phyloP scores from a whole-genome alignment of 768 basidiomycete species.

The Serpula lacrymans region DNA sequence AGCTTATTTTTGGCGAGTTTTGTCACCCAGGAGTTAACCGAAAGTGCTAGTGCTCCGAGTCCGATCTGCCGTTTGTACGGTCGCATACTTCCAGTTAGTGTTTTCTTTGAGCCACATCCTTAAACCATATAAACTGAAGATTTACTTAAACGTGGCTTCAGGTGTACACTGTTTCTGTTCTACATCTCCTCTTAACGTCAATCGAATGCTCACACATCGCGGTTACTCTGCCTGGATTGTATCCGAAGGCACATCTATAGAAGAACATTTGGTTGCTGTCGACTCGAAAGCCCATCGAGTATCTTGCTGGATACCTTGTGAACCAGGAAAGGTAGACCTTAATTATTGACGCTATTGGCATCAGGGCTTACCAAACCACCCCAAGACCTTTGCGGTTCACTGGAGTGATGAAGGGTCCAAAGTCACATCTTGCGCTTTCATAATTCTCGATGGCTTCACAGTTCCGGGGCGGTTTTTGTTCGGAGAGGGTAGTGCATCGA shows the following conservation, averaged over 20 bases:
- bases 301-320: conserved; percentile 69
- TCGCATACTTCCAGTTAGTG: too few species aligned
- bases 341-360: not conserved
- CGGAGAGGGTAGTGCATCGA: conserved; percentile 52
- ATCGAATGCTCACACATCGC: conserved; percentile 56
- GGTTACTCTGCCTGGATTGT: conserved; percentile 72
- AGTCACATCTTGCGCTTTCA: conserved; percentile 54
- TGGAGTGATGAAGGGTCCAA: conserved; percentile 61
- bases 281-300: conserved; percentile 43
- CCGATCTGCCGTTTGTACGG: too few species aligned
- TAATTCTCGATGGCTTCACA: conserved; percentile 60
- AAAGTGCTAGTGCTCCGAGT: too few species aligned
- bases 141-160: too few species aligned
- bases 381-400: conserved; percentile 54
- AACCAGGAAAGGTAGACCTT: conserved; percentile 48
- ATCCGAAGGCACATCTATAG: conserved; percentile 44
- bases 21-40: too few species aligned
- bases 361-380: not conserved
- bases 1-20: too few species aligned
- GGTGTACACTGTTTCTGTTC: too few species aligned
- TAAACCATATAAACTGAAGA: too few species aligned
- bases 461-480: conserved; percentile 62
- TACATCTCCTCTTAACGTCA: too few species aligned
- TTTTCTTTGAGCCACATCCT: too few species aligned
- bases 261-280: conserved; percentile 54